phyloP scores from a whole-genome alignment of 163 green algal species.

The Trebouxia gelatinosa region DNA sequence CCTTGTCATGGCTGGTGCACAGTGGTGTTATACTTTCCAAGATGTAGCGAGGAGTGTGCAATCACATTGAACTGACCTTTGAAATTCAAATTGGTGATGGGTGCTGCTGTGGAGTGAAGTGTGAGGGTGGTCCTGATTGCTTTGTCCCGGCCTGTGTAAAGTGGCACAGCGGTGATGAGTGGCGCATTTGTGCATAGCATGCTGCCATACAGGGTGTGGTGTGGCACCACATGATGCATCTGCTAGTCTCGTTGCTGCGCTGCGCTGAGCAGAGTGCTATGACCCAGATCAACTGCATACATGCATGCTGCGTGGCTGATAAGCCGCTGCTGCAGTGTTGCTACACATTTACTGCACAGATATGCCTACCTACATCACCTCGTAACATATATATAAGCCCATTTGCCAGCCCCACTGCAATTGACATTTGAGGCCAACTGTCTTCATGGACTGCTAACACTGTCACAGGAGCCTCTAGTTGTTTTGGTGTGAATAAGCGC shows the following conservation, averaged over 20 bases:
- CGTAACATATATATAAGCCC: constrained; percentile 59
- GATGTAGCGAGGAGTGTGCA: neutral
- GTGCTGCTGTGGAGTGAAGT: neutral
- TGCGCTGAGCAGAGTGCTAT: no score
- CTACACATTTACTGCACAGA: no score
- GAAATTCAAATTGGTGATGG: constrained; percentile 41
- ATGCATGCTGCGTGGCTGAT: no score
- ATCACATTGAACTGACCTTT: neutral
- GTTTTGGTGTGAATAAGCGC: constrained; percentile 48
- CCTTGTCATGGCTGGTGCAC: neutral
- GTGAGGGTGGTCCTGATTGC: neutral
- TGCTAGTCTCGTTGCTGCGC: no score
- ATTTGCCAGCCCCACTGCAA: constrained; percentile 57
- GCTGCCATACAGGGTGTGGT: neutral
- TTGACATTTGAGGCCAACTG: constrained; percentile 25
- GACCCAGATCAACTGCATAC: no score
- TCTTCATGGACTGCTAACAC: constrained; percentile 44
- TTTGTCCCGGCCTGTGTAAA: constrained; percentile 12
- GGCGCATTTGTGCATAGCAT: constrained; percentile 2
- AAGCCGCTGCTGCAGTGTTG: no score
- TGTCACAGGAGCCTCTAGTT: constrained; percentile 57
- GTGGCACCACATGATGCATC: no score
- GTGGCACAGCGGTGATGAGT: neutral
- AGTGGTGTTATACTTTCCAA: constrained; percentile 10
- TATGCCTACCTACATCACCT: constrained; percentile 33